phyloP scores from a whole-genome alignment of 2,329 filamentous ascomycete genomes.

The Clarireedia homoeocarpa region DNA sequence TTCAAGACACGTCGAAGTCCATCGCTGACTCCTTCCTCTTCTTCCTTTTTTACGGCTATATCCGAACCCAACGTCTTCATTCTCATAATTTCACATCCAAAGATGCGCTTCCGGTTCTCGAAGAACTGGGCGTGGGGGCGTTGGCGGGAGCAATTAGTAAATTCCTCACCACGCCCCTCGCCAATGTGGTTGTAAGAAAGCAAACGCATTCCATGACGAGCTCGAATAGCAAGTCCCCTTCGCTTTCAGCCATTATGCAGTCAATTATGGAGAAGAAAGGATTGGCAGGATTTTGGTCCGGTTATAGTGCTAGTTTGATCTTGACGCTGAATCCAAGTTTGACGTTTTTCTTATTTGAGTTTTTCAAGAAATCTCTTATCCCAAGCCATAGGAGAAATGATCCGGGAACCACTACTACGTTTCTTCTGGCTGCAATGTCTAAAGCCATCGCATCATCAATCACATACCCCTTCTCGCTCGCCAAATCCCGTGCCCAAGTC shows the following conservation, averaged over 20 bases:
- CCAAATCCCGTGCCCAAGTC: slow-evolving; percentile 69
- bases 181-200: slow-evolving; percentile 75
- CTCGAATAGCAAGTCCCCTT: slow-evolving; percentile 23
- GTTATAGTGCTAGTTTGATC: slow-evolving; percentile 73
- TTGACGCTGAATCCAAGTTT: slow-evolving; percentile 80
- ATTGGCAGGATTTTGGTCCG: slow-evolving; percentile 73
- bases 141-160: slow-evolving; percentile 68
- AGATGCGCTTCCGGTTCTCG: slow-evolving; percentile 48
- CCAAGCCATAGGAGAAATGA: slow-evolving; percentile 42
- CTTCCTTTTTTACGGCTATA: slow-evolving; percentile 68
- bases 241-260: slow-evolving; percentile 48
- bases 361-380: slow-evolving; percentile 55
- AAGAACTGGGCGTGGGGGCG: slow-evolving; percentile 69
- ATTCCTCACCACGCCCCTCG: slow-evolving; percentile 69
- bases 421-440: slow-evolving; percentile 65
- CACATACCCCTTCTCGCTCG: slow-evolving; percentile 80
- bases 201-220: slow-evolving; percentile 57
- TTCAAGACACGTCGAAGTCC: slow-evolving; percentile 58
- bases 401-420: slow-evolving; percentile 47
- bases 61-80: slow-evolving; percentile 33
- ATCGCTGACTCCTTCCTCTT: slow-evolving; percentile 75
- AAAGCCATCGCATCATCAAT: slow-evolving; percentile 69
- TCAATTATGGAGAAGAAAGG: slow-evolving; percentile 64
- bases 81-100: slow-evolving; percentile 30
- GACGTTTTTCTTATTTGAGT: slow-evolving; percentile 75